Evolutionary conservation across 1,284 basidiomycete species (phyloP), one percentile per base, ranked within the genome.

Genomic region (Stereum hirsutum): DNA sequence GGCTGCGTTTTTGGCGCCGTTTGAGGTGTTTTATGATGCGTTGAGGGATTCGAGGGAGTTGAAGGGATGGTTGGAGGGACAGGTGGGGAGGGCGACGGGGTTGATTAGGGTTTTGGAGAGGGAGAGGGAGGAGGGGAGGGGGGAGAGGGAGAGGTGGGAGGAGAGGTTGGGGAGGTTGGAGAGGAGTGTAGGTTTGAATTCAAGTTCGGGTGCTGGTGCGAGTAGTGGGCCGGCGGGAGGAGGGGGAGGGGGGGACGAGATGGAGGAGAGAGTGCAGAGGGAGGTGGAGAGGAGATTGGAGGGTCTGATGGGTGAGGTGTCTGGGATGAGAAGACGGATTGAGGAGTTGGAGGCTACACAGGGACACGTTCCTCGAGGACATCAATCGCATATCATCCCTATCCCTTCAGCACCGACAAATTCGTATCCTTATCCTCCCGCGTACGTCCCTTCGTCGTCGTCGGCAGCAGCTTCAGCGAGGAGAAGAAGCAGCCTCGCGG

Each of bases 11-110:
- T 62, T 89, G 40, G 74, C 80, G 0, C 83, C 82, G 2, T 90
- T 89, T 50, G 83, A 83, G 54, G 57, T 70, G 46, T 88, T 89
- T 60, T 89, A 88, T 53, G 81, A 86, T 47, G 78, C 84, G 2
- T 69, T 90, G 28, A 75, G 78, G 46, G 83, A 87, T 56, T 77
- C 81, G 33, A 78, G 74, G 54, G 76, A 83, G 54, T 71, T 87
- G 45, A 85, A 85, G 62, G 55, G 57, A 32, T 87, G 82, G 80
- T 68, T 89, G 5, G 66, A 68, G 17, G 83, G 86, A 43, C 84
- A 87, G 59, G 57, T 87, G 30, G 73, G 77, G 53, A 74, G 72
- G 54, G 75, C 77, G 25, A 73, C 72, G 39, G 52, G 69, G 6
- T 64, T 84, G 30, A 64, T 75, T 42, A 60, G 68, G 50, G 62